A percentile compares a stretch with the other conserved stretches of the same genome.
Conservation (phyloP, 306 rosid species). For the Medicago arabica region DNA sequence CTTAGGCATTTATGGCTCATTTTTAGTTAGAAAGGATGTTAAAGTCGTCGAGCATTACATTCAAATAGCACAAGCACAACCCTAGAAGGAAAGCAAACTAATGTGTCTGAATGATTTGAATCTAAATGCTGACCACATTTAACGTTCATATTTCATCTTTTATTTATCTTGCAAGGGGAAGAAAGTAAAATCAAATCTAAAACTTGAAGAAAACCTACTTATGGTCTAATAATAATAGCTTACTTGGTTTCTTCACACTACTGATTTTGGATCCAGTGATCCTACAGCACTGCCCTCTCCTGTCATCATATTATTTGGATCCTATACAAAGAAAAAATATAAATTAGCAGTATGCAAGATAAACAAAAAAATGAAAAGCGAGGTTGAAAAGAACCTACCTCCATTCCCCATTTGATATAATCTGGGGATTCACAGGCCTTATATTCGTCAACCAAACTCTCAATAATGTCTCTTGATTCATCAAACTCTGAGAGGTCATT, state of each 20-base stretch:
- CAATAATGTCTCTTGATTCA: constrained; percentile 95
- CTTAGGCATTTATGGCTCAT: constrained; percentile 2
- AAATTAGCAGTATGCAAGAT: constrained; percentile 18
- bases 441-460: constrained; percentile 94
- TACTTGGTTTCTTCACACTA: constrained; percentile 56
- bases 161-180: constrained; percentile 27
- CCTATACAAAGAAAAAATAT: constrained; percentile 56
- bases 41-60: constrained; percentile 6
- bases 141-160: constrained; percentile 30
- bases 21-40: constrained; percentile 4
- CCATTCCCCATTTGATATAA: constrained; percentile 99
- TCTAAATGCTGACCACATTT: constrained; percentile 3
- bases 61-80: not conserved
- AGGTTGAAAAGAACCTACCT: constrained; percentile 61
- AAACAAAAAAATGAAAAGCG: constrained; percentile 37
- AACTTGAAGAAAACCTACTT: constrained; percentile 16
- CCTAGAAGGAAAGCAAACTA: constrained; percentile 32
- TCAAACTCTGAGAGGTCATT: constrained; percentile 99
- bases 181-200: constrained; percentile 39
- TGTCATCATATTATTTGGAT: constrained; percentile 72
- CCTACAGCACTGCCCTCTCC: constrained; percentile 91
- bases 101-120: constrained; percentile 28
- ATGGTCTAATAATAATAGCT: constrained; percentile 39
- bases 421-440: constrained; percentile 99
- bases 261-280: constrained; percentile 72